Conservation (phyloP, 768 basidiomycete species). For the Chalciporus piperatus region DNA sequence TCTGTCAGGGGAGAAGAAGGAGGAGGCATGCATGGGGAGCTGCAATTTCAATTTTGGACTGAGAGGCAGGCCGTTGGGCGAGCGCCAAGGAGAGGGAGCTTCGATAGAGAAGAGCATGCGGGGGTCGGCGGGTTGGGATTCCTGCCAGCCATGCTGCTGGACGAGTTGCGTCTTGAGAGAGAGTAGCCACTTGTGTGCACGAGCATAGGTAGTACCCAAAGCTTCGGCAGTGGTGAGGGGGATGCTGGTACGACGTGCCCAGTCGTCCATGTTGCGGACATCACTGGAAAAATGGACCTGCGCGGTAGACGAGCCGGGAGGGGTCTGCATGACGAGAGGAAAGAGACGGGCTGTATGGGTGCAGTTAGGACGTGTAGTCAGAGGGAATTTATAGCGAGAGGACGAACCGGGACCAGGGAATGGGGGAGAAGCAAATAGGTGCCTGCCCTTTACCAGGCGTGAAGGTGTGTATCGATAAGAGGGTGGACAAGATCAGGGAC, state of each 20-base stretch:
- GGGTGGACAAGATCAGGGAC: constrained; percentile 16
- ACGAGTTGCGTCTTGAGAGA: constrained; percentile 61
- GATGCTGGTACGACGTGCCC: constrained; percentile 76
- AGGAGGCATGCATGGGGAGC: constrained; percentile 74
- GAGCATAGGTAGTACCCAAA: constrained; percentile 75
- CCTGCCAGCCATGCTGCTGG: constrained; percentile 68
- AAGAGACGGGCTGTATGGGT: neutral
- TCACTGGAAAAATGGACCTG: constrained; percentile 78
- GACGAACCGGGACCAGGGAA: constrained; percentile 17
- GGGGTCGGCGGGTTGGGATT: constrained; percentile 53
- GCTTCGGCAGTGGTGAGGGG: constrained; percentile 82
- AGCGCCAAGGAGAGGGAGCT: constrained; percentile 75
- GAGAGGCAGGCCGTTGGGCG: constrained; percentile 70
- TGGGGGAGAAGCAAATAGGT: constrained; percentile 3
- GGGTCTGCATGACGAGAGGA: constrained; percentile 28
- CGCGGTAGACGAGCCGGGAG: constrained; percentile 40
- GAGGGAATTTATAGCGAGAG: constrained; percentile 27
- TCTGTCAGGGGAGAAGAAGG: constrained; percentile 83
- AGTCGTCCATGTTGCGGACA: constrained; percentile 78
- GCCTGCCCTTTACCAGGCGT: constrained; percentile 35
- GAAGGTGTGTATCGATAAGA: constrained; percentile 9
- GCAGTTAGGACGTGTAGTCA: neutral
- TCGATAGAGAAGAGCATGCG: constrained; percentile 81
- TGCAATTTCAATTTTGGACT: constrained; percentile 71
- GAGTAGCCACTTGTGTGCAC: constrained; percentile 74